Conservation (phyloP, 2,329 filamentous ascomycete genomes). For the Moelleriella libera region DNA sequence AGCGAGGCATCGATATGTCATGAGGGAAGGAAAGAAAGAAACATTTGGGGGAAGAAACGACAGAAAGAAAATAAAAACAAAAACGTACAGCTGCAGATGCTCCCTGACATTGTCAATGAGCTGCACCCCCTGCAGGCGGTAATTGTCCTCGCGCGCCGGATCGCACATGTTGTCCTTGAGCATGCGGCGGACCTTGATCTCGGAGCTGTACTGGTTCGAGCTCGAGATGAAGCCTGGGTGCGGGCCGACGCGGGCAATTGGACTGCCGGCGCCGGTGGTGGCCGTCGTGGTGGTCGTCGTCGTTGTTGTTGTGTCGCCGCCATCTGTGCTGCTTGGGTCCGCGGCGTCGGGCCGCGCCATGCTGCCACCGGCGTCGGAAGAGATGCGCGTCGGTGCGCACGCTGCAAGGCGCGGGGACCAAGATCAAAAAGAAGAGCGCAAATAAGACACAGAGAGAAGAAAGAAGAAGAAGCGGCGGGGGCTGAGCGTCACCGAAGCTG, state of each 20-base stretch:
- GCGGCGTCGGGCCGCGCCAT: no score
- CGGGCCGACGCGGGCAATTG: constrained; percentile 16
- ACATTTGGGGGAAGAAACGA: not conserved
- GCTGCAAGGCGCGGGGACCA: no score
- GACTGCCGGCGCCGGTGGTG: not conserved
- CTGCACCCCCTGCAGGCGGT: constrained; percentile 72
- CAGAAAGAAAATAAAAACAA: not conserved
- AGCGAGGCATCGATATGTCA: not conserved
- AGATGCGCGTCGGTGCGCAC: no score
- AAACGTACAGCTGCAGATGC: constrained; percentile 58
- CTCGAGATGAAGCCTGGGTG: constrained; percentile 34
- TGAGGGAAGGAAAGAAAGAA: not conserved
- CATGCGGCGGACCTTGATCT: constrained; percentile 64
- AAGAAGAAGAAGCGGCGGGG: no score
- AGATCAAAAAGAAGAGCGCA: no score
- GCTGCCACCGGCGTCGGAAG: no score
- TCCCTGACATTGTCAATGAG: constrained; percentile 79
- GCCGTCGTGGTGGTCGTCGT: not conserved
- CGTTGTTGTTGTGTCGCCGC: not conserved
- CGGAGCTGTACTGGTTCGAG: constrained; percentile 61
- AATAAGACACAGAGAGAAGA: no score
- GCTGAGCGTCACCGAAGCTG: no score
- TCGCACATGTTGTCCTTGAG: constrained; percentile 57
- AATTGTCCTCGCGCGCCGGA: constrained; percentile 63
- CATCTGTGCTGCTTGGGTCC: no score